phyloP scores from a whole-genome alignment of 1,284 basidiomycete genomes.

The Cutaneotrichosporon arboriforme region DNA sequence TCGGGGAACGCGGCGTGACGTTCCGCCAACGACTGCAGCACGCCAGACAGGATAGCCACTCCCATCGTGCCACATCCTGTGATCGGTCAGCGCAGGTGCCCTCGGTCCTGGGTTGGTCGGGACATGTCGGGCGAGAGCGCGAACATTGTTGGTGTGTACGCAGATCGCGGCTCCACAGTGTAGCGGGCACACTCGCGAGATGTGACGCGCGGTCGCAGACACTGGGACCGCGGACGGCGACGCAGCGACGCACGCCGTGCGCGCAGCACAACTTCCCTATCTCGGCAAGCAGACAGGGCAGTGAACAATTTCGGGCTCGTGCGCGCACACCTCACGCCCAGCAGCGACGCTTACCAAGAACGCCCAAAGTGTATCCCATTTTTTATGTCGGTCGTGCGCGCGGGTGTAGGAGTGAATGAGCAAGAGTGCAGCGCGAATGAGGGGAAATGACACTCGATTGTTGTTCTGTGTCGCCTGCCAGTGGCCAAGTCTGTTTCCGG shows the following conservation, averaged over 20 bases:
- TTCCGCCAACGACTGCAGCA: slow-evolving; percentile 41
- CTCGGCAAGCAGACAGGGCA: slow-evolving; percentile 4
- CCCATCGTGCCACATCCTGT: slow-evolving; percentile 99
- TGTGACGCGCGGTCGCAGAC: no score
- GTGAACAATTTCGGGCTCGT: no score
- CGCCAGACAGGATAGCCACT: slow-evolving; percentile 80
- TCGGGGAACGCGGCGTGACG: slow-evolving; percentile 26
- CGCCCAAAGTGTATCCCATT: slow-evolving; percentile 53
- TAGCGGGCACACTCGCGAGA: not conserved
- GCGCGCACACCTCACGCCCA: no score
- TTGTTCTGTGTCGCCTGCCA: no score
- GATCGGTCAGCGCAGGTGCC: not conserved
- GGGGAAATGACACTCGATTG: no score
- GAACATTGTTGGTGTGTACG: not conserved
- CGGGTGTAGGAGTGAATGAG: not conserved
- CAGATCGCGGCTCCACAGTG: not conserved
- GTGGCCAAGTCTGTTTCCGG: no score
- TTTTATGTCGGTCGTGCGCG: slow-evolving; percentile 8
- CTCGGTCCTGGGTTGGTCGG: no score
- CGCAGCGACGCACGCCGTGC: not conserved
- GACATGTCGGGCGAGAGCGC: no score
- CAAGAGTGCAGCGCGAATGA: no score
- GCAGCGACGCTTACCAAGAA: slow-evolving; percentile 50
- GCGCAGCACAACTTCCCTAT: not conserved
- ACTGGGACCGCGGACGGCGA: no score